Base-by-base conservation (phyloP, 2,329 filamentous ascomycete genomes). In the Lecanosticta acicola region DNA sequence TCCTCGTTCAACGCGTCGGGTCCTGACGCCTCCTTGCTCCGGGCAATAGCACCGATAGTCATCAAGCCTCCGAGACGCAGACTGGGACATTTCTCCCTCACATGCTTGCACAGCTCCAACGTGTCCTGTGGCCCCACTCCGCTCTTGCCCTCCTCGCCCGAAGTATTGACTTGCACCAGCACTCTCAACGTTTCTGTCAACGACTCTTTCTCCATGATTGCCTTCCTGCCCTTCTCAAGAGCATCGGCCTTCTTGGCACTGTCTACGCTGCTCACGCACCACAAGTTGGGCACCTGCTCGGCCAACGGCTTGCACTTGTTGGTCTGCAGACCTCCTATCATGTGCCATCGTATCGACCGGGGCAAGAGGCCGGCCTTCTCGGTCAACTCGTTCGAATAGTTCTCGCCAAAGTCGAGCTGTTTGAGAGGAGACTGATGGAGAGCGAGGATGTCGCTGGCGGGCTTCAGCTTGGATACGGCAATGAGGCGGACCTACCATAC, bases 151-250 rank as follows among this genome's bases (percentile, higher is more conserved):
- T 80, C 80, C 66, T 97, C 93, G 44, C 87, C 88, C 0, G 87
- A 94, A 0, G 93, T 98, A 69, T 98, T 98, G 57, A 98, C 83
- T 70, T 98, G 93, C 14, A 98, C 83, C 71, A 93, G 89, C 21
- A 98, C 75, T 45, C 81, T 73, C 56, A 96, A 71, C 48, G 63
- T 62, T 20, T 59, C 56, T 8, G 49, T 20, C 4, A 59, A 51
- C 57, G 18, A 68, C 43, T 43, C 41, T 26, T 36, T 42, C 17
- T 68, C 60, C 18, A 72, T 63, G 32, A 84, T 70, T 32, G 79
- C 79, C 10, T 76, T 78, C 39, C 93, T 84, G 11, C 87, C 80
- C 51, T 84, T 84, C 66, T 94, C 81, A 20, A 98, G 76, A 41
- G 87, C 77, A 43, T 82, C 78, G 0, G 89, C 93, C 68, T 98